Conservation (phyloP, 2,329 filamentous ascomycete species). For the Talaromyces sp. region DNA sequence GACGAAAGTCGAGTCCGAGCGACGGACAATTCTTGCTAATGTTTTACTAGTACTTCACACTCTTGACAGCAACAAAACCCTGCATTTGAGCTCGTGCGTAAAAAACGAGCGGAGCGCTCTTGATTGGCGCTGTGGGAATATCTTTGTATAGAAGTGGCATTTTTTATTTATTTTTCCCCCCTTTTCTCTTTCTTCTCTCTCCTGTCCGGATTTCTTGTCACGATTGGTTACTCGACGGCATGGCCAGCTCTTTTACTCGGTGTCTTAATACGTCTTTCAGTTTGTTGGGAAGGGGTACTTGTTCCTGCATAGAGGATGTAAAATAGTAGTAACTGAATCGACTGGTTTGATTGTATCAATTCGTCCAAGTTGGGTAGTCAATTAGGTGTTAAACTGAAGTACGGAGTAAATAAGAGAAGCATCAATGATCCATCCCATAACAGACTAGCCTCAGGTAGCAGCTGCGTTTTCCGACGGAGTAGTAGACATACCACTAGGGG, state of each 20-base stretch:
- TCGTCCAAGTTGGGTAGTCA: not conserved
- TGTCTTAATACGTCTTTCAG: conserved; percentile 3
- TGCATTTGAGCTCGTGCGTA: conserved; percentile 25
- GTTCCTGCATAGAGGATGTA: not conserved
- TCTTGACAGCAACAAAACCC: conserved; percentile 22
- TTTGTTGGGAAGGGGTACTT: not conserved
- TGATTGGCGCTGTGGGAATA: conserved; percentile 23
- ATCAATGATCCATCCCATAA: too few species aligned
- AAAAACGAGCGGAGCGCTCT: conserved; percentile 14
- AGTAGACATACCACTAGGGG: too few species aligned
- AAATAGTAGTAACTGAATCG: not conserved
- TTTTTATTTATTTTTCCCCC: conserved; percentile 15
- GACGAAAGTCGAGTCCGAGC: not conserved
- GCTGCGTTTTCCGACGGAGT: too few species aligned
- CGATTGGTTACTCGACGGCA: conserved; percentile 12
- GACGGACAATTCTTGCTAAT: conserved; percentile 27
- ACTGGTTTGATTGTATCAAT: not conserved
- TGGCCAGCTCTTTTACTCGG: conserved; percentile 11
- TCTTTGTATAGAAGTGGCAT: conserved; percentile 36
- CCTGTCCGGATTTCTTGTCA: conserved; percentile 13
- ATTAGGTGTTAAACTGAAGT: too few species aligned
- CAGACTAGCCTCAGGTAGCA: too few species aligned
- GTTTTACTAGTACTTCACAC: conserved; percentile 44
- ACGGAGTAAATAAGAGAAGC: too few species aligned
- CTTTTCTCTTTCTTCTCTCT: conserved; percentile 16